Conservation (phyloP, 208 protist genomes). For the Vickermania ingenoplastis region DNA sequence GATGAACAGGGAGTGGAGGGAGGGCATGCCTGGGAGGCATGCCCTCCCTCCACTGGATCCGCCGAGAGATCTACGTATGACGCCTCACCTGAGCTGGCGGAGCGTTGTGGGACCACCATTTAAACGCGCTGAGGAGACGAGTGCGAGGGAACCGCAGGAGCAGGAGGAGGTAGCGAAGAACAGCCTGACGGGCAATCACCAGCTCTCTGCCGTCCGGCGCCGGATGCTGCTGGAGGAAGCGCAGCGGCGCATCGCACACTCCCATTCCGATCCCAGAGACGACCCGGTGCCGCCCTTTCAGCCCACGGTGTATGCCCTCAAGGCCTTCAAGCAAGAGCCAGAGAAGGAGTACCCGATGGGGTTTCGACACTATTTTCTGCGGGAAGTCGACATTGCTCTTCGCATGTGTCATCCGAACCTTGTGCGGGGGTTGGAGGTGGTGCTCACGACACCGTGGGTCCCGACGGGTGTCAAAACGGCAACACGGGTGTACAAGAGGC, state of each 20-base stretch:
- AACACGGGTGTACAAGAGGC: too few relatives aligned
- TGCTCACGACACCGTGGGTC: slow-evolving; percentile 23
- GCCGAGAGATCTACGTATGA: neutral
- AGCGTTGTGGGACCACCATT: neutral
- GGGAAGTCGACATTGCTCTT: slow-evolving; percentile 76
- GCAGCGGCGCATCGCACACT: neutral
- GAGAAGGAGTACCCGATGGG: slow-evolving; percentile 63
- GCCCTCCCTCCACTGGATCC: neutral
- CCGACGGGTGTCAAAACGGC: neutral
- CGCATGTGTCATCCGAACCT: slow-evolving; percentile 77
- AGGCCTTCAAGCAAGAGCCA: slow-evolving; percentile 76
- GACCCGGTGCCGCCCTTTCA: neutral
- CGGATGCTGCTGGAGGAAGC: neutral
- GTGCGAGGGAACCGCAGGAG: neutral
- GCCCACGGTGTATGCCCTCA: slow-evolving; percentile 44
- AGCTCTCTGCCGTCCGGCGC: neutral
- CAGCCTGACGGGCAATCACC: neutral
- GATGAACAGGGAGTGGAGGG: too few relatives aligned
- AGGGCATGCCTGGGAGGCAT: neutral
- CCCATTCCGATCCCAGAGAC: too few relatives aligned
- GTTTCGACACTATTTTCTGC: slow-evolving; percentile 72
- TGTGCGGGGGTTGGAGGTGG: slow-evolving; percentile 33
- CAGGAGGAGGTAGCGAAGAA: neutral
- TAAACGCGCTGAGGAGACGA: too few relatives aligned
- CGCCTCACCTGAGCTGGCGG: neutral